phyloP scores from a whole-genome alignment of 176 grass and related monocot species.

The Aegilops speltoides region DNA sequence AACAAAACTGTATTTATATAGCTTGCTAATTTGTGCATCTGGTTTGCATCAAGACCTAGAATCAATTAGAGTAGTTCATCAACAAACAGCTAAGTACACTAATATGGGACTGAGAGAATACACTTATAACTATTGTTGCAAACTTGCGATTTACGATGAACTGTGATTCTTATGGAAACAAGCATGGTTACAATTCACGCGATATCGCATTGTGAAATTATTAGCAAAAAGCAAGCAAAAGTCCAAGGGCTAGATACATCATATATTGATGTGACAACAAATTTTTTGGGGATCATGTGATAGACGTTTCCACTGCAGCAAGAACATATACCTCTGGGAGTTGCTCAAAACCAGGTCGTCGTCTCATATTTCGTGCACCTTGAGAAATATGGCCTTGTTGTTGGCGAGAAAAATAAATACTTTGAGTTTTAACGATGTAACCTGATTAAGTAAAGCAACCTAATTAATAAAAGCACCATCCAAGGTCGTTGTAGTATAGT shows the following conservation, averaged over 20 bases:
- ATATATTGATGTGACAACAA: neutral
- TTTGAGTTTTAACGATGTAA: too few species aligned
- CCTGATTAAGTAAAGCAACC: too few species aligned
- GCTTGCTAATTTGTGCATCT: too few species aligned
- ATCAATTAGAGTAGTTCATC: neutral
- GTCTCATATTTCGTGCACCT: neutral
- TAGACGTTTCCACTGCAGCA: neutral
- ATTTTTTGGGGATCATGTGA: neutral
- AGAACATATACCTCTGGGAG: neutral
- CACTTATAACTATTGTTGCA: neutral
- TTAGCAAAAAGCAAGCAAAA: neutral
- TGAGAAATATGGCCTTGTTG: neutral
- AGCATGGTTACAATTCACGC: too few species aligned
- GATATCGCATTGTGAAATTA: neutral
- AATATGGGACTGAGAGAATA: too few species aligned
- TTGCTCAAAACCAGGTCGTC: neutral
- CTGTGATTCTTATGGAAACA: neutral
- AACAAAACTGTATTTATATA: neutral
- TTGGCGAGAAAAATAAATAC: too few species aligned
- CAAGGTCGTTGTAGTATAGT: conserved; percentile 97
- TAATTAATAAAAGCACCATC: too few species aligned
- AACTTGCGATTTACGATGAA: neutral
- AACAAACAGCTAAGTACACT: neutral
- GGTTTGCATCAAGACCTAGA: neutral
- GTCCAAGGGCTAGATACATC: neutral